A percentile compares a stretch with the other conserved stretches of the same genome.
Conservation (phyloP, 192 early-diverging fungal genomes). For the Linderina pennispora region DNA sequence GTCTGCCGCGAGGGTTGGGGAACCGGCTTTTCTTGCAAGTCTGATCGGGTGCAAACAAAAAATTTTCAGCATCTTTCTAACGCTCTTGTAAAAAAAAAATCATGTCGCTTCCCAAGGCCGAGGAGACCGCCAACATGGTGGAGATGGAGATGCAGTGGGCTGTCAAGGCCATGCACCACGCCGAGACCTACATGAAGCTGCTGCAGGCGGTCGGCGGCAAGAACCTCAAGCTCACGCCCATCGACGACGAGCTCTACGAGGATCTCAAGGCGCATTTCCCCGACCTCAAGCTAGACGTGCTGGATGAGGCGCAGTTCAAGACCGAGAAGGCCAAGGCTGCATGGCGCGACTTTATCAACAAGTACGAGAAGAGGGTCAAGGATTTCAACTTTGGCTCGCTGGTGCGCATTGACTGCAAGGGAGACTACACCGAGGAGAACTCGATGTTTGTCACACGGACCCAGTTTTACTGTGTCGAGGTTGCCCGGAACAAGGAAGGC, state of each 20-base stretch:
- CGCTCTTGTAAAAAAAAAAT: no score
- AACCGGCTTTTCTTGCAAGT: no score
- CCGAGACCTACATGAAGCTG: slow-evolving; percentile 90
- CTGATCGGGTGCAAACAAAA: no score
- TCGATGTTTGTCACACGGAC: slow-evolving; percentile 82
- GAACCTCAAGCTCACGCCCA: slow-evolving; percentile 73
- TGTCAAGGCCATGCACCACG: slow-evolving; percentile 92
- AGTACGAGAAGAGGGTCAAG: slow-evolving; percentile 78
- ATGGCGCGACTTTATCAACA: slow-evolving; percentile 84
- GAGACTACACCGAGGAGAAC: slow-evolving; percentile 84
- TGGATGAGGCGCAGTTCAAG: slow-evolving; percentile 84
- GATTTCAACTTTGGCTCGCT: slow-evolving; percentile 96
- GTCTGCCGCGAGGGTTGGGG: no score
- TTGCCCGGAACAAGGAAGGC: slow-evolving; percentile 84
- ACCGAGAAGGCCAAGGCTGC: slow-evolving; percentile 69
- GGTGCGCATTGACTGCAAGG: slow-evolving; percentile 63
- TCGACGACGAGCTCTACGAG: slow-evolving; percentile 78
- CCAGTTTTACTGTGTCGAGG: slow-evolving; percentile 90
- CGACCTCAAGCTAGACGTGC: slow-evolving; percentile 58
- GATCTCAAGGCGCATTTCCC: slow-evolving; percentile 76
- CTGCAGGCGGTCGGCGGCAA: slow-evolving; percentile 60
- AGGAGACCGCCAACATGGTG: slow-evolving; percentile 66
- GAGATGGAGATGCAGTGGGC: slow-evolving; percentile 95
- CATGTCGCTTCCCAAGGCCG: slow-evolving; percentile 66
- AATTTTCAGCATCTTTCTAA: no score